Conservation (phyloP, 352 stramenopile genomes). For the Globisporangium sylvaticum region DNA sequence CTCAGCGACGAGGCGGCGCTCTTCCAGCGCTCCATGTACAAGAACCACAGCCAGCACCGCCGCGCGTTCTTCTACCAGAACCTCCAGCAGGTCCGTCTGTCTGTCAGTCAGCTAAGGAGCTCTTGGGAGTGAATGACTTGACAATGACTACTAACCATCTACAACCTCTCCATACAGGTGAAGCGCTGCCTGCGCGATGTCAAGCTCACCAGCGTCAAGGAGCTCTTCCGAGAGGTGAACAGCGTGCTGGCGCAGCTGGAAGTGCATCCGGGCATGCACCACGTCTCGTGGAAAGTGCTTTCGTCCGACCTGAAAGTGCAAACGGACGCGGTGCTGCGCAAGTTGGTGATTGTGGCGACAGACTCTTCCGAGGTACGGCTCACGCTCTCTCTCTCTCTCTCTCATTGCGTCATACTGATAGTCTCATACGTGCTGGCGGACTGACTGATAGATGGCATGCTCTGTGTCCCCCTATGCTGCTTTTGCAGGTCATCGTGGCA, state of each 20-base stretch:
- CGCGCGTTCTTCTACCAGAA: slow-evolving; percentile 80
- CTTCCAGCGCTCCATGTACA: slow-evolving; percentile 84
- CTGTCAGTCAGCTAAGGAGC: not conserved
- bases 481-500: slow-evolving; percentile 34
- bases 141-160: not conserved
- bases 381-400: not conserved
- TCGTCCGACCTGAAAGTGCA: slow-evolving; percentile 53
- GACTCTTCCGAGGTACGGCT: slow-evolving; percentile 27
- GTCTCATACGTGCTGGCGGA: not conserved
- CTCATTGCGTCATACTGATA: not conserved
- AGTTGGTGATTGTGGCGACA: slow-evolving; percentile 30
- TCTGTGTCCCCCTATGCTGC: not conserved
- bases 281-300: slow-evolving; percentile 76
- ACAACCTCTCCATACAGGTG: slow-evolving; percentile 25
- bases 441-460: not conserved
- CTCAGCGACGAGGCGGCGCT: slow-evolving; percentile 56
- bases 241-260: slow-evolving; percentile 44
- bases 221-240: slow-evolving; percentile 34
- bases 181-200: slow-evolving; percentile 61
- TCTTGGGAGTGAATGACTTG: not conserved
- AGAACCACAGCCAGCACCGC: slow-evolving; percentile 86
- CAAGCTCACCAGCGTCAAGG: slow-evolving; percentile 31
- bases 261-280: slow-evolving; percentile 46
- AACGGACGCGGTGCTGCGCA: slow-evolving; percentile 43
- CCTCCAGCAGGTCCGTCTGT: slow-evolving; percentile 46